Evolutionary conservation across 768 basidiomycete genomes (phyloP).

Genomic region (Lactarius hengduanensis): DNA sequence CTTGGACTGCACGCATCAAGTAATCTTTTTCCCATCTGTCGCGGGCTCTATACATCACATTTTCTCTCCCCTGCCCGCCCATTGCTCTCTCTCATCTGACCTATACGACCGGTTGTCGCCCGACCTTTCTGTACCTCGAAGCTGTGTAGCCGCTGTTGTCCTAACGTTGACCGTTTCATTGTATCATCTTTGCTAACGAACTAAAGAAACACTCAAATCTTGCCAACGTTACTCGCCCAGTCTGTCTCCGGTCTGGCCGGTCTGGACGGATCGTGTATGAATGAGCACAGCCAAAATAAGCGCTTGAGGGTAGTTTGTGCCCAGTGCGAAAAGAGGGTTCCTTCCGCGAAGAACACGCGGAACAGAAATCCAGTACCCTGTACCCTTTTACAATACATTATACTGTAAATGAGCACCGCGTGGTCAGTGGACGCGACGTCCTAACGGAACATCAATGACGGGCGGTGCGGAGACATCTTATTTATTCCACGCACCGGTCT

Average conservation of each 20-base stretch:
- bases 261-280: neutral
- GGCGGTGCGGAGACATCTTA: conserved; percentile 7
- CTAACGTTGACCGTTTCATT: conserved; percentile 3
- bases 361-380: neutral
- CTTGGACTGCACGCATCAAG: neutral
- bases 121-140: conserved; percentile 3
- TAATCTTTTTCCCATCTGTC: neutral
- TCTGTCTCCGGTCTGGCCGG: neutral
- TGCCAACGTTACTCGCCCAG: neutral
- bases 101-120: neutral
- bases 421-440: neutral
- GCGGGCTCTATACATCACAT: neutral
- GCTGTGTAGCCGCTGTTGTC: conserved; percentile 8
- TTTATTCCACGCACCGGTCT: neutral
- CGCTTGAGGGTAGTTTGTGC: conserved; percentile 10
- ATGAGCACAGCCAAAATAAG: conserved; percentile 13
- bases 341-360: conserved; percentile 5
- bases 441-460: neutral
- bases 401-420: conserved; percentile 7
- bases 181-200: neutral
- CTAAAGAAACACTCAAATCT: neutral
- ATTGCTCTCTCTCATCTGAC: neutral
- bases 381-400: conserved; percentile 21
- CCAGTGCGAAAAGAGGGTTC: conserved; percentile 18
- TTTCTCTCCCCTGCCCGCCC: neutral